Percentiles rank a stretch among this genome's conserved stretches.
These are phyloP conservation scores for Stagonosporopsis vannaccii DNA, from an alignment of 2,329 filamentous ascomycete species.

Conservation along the genomic window DNA sequence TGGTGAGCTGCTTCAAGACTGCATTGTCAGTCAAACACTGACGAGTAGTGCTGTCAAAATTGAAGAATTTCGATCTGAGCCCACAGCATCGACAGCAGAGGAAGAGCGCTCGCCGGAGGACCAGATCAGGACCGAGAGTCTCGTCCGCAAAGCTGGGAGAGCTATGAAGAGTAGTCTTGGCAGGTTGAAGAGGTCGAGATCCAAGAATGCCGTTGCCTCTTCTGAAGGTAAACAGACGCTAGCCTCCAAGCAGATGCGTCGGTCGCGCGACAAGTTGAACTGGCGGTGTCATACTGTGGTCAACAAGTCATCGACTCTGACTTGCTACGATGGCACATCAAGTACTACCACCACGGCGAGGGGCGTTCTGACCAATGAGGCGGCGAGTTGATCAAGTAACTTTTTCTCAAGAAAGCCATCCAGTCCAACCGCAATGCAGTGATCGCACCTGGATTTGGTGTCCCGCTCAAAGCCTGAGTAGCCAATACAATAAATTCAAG, in stretches of 20 bases:
- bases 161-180: neutral
- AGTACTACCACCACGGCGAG: neutral
- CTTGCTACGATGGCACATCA: neutral
- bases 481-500: neutral
- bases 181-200: neutral
- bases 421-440: neutral
- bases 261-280: neutral
- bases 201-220: neutral
- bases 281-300: neutral
- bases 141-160: neutral
- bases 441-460: neutral
- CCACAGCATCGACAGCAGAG: neutral
- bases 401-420: neutral
- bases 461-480: neutral
- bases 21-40: neutral
- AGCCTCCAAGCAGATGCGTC: neutral
- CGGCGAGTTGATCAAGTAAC: neutral
- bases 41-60: neutral
- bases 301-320: neutral
- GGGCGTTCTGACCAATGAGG: too few relatives aligned
- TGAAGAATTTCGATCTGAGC: neutral
- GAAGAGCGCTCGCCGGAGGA: neutral
- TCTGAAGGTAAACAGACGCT: neutral
- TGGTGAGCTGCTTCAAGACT: neutral
- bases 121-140: neutral